A percentile compares a stretch with the other conserved stretches of the same genome.
phyloP scores from a whole-genome alignment of 495 filamentous ascomycete species.

The Articulospora tetracladia region DNA sequence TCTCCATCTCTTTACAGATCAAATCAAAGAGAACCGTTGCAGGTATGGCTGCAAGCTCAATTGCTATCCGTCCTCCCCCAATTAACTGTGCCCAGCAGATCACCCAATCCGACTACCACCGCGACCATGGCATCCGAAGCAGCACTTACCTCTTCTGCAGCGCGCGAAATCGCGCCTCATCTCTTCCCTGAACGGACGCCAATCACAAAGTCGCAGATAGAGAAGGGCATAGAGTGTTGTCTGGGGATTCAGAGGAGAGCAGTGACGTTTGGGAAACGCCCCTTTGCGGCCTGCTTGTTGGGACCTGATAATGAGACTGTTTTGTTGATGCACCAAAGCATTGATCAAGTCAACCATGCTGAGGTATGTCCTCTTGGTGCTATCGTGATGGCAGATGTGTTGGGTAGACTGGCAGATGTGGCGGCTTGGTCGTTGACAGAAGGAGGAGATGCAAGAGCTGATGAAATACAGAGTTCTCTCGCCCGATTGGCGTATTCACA shows the following conservation, averaged over 20 bases:
- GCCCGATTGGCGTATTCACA: slow-evolving; percentile 47
- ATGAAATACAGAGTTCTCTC: slow-evolving; percentile 29
- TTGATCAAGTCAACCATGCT: slow-evolving; percentile 53
- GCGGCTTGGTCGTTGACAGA: too few relatives aligned
- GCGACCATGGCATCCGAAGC: slow-evolving; percentile 16
- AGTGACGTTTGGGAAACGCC: slow-evolving; percentile 41
- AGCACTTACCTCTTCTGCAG: slow-evolving; percentile 20
- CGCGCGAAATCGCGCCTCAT: slow-evolving; percentile 15
- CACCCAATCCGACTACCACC: background rate
- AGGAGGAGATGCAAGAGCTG: too few relatives aligned
- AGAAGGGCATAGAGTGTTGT: slow-evolving; percentile 32
- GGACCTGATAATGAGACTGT: slow-evolving; percentile 46
- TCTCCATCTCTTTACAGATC: background rate
- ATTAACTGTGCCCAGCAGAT: background rate
- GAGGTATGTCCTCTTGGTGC: slow-evolving; percentile 31
- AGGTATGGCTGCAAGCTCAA: slow-evolving; percentile 1
- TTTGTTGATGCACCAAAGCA: slow-evolving; percentile 42
- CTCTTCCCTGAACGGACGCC: slow-evolving; percentile 31
- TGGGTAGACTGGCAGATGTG: background rate
- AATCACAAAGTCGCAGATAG: slow-evolving; percentile 33
- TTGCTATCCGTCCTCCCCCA: background rate
- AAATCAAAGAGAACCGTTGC: background rate
- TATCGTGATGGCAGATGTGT: background rate
- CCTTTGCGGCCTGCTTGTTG: slow-evolving; percentile 45
- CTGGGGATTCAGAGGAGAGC: slow-evolving; percentile 37